A percentile compares a stretch with the other conserved stretches of the same genome.
phyloP scores from a whole-genome alignment of 2,329 filamentous ascomycete genomes.

The Aureobasidium melanogenum region DNA sequence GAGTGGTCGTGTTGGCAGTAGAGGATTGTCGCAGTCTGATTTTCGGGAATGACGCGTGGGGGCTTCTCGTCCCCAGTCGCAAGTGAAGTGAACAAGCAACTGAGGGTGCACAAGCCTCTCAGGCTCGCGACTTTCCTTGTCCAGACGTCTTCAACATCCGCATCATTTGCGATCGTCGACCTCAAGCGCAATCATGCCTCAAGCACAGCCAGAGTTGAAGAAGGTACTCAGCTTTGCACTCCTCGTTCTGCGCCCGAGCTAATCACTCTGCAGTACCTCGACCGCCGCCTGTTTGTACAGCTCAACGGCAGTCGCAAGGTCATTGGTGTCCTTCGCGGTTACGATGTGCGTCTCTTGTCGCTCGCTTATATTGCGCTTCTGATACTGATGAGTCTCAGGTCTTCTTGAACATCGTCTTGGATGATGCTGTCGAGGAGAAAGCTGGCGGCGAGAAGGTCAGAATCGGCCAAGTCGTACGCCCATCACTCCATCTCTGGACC shows the following conservation, averaged over 20 bases:
- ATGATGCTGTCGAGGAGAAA: constrained; percentile 94
- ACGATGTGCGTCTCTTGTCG: constrained; percentile 64
- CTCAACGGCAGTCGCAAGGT: constrained; percentile 97
- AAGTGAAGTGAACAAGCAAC: too few species aligned
- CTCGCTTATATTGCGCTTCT: not conserved
- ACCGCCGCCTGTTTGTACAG: constrained; percentile 97
- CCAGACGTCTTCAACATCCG: not conserved
- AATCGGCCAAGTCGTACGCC: constrained; percentile 82
- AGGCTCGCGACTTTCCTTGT: not conserved
- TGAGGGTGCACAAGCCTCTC: not conserved
- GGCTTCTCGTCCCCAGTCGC: not conserved
- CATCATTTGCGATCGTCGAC: not conserved
- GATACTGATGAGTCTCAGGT: constrained; percentile 48
- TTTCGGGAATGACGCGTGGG: not conserved
- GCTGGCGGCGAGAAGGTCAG: constrained; percentile 80
- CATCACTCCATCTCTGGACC: not conserved
- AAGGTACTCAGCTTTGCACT: constrained; percentile 54
- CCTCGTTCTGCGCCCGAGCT: not conserved
- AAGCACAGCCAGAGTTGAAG: constrained; percentile 97
- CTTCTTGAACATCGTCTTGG: constrained; percentile 95
- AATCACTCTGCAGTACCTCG: constrained; percentile 66
- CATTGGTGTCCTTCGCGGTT: constrained; percentile 85
- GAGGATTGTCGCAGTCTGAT: not conserved
- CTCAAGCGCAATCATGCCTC: constrained; percentile 65
- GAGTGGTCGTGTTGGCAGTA: not conserved